These are phyloP conservation scores for Plantago major DNA, from an alignment of 257 asterid species.

Conservation along the genomic window DNA sequence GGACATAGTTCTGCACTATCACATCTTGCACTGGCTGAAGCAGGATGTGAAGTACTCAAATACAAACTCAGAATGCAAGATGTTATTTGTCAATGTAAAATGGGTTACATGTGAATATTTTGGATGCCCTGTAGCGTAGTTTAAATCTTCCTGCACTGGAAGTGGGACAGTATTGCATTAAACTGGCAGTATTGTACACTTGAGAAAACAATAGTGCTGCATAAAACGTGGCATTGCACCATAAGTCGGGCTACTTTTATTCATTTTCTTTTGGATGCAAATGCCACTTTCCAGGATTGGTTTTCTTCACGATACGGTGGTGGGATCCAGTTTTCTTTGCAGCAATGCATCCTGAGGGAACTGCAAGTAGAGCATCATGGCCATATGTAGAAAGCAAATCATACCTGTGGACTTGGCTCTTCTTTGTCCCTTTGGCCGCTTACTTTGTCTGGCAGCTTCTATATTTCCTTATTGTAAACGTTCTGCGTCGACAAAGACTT, in stretches of 20 bases:
- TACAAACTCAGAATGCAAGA: too few relatives aligned
- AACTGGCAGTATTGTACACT: neutral
- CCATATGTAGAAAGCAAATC: slow-evolving; percentile 74
- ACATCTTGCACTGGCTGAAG: too few relatives aligned
- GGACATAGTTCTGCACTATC: too few relatives aligned
- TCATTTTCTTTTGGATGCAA: slow-evolving; percentile 2
- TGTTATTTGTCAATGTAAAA: too few relatives aligned
- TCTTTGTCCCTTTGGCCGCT: slow-evolving; percentile 75
- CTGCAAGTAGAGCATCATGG: slow-evolving; percentile 65
- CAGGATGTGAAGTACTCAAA: too few relatives aligned
- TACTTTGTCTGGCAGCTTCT: slow-evolving; percentile 83
- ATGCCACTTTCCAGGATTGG: slow-evolving; percentile 58
- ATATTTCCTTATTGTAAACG: slow-evolving; percentile 85
- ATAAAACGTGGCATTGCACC: neutral
- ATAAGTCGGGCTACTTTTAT: neutral
- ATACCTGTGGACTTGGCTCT: slow-evolving; percentile 93
- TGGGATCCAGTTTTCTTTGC: slow-evolving; percentile 84
- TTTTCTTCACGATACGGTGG: slow-evolving; percentile 96
- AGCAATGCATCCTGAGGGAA: slow-evolving; percentile 89
- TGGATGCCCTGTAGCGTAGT: too few relatives aligned
- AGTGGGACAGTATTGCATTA: neutral
- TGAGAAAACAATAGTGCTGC: neutral
- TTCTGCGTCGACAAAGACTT: slow-evolving; percentile 81
- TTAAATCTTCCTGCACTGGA: too few relatives aligned
- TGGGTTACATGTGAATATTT: too few relatives aligned